These are phyloP conservation scores for Penicillium simplicissimum DNA, from an alignment of 495 filamentous ascomycete species.

Conservation along the genomic window DNA sequence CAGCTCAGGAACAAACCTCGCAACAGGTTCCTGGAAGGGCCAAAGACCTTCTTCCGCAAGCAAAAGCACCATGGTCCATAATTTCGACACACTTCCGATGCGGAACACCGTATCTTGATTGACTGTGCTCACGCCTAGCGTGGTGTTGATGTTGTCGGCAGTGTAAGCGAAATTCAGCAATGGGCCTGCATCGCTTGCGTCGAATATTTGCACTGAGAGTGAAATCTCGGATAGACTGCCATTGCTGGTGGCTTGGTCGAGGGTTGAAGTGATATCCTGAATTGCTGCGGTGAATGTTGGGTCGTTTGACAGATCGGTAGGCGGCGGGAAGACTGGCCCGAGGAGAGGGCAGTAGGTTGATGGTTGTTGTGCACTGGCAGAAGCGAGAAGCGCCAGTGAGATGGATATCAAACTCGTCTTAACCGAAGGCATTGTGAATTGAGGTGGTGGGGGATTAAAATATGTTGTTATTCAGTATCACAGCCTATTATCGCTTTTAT, in stretches of 20 bases:
- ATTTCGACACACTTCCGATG: conserved; percentile 51
- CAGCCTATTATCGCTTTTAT: neutral
- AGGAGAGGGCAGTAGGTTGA: conserved; percentile 11
- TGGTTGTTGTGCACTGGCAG: neutral
- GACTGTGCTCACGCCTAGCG: conserved; percentile 24
- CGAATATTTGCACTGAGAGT: conserved; percentile 16
- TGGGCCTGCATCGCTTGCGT: neutral
- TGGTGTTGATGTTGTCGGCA: conserved; percentile 8
- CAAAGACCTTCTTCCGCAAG: conserved; percentile 44
- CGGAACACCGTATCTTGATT: conserved; percentile 52
- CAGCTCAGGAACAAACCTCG: conserved; percentile 57
- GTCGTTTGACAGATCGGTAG: conserved; percentile 5
- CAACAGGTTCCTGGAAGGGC: conserved; percentile 46
- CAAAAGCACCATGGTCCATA: conserved; percentile 50
- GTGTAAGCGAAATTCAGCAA: conserved; percentile 10
- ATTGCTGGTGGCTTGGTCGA: conserved; percentile 5
- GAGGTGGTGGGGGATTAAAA: neutral
- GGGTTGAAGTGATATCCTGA: conserved; percentile 2
- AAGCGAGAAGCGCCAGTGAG: conserved; percentile 3
- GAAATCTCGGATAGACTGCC: conserved; percentile 9
- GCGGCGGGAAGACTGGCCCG: conserved; percentile 11
- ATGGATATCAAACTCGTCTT: neutral
- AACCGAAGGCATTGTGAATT: neutral
- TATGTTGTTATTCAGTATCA: neutral
- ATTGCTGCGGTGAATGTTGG: conserved; percentile 1